Evolutionary conservation across 441 rosid genomes (phyloP).

Genomic region (Rhodomyrtus psidioides): DNA sequence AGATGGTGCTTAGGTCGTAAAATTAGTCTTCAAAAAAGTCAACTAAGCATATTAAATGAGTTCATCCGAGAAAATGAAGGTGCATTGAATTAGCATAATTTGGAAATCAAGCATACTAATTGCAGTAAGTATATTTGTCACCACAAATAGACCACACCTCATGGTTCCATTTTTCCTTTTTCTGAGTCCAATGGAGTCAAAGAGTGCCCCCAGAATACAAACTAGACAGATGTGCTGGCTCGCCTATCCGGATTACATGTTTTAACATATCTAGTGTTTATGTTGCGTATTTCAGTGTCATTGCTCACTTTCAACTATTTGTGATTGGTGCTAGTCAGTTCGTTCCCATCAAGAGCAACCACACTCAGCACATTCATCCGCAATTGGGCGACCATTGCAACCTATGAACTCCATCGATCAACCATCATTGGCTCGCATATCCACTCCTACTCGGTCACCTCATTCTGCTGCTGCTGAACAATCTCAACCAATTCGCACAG

Average conservation of each 20-base stretch:
- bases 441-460: neutral
- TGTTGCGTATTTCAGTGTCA: neutral
- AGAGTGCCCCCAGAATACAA: neutral
- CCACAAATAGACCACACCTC: neutral
- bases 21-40: neutral
- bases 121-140: neutral
- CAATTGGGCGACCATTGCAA: constrained; percentile 23
- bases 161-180: neutral
- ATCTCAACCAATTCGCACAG: neutral
- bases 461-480: neutral
- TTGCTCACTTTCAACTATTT: neutral
- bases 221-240: neutral
- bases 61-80: neutral
- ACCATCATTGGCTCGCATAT: constrained; percentile 11
- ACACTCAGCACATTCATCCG: constrained; percentile 29
- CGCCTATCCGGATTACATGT: neutral
- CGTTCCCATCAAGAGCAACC: constrained; percentile 52
- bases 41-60: neutral
- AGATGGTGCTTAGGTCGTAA: neutral
- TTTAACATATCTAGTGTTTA: neutral
- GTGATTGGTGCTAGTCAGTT: constrained; percentile 42
- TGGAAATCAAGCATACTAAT: neutral
- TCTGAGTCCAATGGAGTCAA: neutral
- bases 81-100: neutral
- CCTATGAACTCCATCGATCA: constrained; percentile 19